Conservation (phyloP, 805 yeast species). For the Isabelozyma heimii region DNA sequence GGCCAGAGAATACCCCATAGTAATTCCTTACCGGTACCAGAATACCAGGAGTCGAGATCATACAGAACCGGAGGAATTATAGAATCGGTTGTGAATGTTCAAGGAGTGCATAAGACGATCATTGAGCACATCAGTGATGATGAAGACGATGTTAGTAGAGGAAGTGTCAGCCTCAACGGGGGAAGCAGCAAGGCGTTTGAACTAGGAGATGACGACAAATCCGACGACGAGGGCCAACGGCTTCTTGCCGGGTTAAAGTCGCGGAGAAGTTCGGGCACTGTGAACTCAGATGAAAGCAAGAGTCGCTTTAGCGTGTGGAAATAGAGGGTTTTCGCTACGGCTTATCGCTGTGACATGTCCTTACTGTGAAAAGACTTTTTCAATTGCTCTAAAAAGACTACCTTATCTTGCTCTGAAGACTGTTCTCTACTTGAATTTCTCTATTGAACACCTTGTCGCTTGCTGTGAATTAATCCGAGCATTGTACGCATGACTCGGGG, state of each 20-base stretch:
- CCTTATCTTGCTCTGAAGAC: too few species aligned
- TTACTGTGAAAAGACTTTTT: too few species aligned
- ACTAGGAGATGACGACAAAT: conserved; percentile 6
- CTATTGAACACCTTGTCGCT: neutral
- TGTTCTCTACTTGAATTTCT: too few species aligned
- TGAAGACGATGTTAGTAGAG: conserved; percentile 27
- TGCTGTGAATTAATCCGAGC: too few species aligned
- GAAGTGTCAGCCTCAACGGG: neutral
- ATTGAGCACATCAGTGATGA: conserved; percentile 62
- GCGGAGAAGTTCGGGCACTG: neutral
- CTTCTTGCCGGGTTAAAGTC: conserved; percentile 2
- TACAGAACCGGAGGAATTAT: conserved; percentile 63
- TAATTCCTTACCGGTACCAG: conserved; percentile 5
- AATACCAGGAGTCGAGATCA: conserved; percentile 32
- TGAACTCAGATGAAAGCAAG: neutral
- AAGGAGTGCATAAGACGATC: conserved; percentile 83
- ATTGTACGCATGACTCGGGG: too few species aligned
- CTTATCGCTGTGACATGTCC: too few species aligned
- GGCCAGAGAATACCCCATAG: conserved; percentile 6
- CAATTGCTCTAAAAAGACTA: too few species aligned
- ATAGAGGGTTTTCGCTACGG: too few species aligned
- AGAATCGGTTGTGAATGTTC: conserved; percentile 78
- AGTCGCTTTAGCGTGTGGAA: neutral
- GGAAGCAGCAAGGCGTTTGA: conserved; percentile 1
- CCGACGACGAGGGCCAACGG: conserved; percentile 4